Evolutionary conservation across 371 early-diverging fungal species (phyloP).

Genomic region (Circinella umbellata): DNA sequence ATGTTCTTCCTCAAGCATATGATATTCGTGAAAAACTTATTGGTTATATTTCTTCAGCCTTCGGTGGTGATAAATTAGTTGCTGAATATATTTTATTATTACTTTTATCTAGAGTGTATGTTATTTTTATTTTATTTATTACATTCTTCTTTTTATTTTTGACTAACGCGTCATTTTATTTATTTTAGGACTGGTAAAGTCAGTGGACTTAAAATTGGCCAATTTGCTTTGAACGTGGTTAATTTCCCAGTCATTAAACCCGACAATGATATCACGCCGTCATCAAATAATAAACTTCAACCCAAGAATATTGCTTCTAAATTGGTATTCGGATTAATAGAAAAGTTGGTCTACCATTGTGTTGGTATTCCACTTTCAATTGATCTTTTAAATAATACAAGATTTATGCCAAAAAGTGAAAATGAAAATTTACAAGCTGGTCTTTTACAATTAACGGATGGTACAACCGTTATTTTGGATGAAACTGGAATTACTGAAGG

Average conservation of each 20-base stretch:
- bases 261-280: neutral
- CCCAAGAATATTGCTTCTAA: constrained; percentile 23
- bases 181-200: constrained; percentile 37
- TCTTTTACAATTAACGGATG: constrained; percentile 59
- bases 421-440: constrained; percentile 60
- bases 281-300: constrained; percentile 1
- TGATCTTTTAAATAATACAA: constrained; percentile 48
- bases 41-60: constrained; percentile 54
- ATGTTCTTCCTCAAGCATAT: constrained; percentile 26
- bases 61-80: constrained; percentile 57
- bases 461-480: constrained; percentile 61
- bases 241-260: constrained; percentile 30
- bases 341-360: constrained; percentile 47
- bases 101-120: constrained; percentile 64
- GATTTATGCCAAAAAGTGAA: constrained; percentile 57
- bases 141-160: neutral
- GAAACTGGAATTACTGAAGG: constrained; percentile 71
- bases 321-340: constrained; percentile 27
- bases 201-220: constrained; percentile 50
- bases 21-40: constrained; percentile 50
- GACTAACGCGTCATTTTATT: neutral
- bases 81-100: constrained; percentile 67
- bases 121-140: neutral
- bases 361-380: constrained; percentile 57
- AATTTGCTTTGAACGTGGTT: constrained; percentile 48